phyloP scores from a whole-genome alignment of 495 filamentous ascomycete genomes.

The Penicillium soppii region DNA sequence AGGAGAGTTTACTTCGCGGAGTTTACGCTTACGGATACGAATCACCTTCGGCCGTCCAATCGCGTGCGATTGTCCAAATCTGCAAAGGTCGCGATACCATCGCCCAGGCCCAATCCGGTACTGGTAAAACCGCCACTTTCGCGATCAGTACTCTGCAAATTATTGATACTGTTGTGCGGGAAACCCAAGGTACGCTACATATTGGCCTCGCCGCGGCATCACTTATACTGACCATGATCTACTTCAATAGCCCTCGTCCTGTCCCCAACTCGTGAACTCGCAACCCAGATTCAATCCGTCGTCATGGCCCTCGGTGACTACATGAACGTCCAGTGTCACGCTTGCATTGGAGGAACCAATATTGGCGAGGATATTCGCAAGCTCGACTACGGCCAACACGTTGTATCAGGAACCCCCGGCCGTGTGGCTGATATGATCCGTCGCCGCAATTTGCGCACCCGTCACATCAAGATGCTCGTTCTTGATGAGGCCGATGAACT shows the following conservation, averaged over 20 bases:
- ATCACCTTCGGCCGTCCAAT: slow-evolving; percentile 94
- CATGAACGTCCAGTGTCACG: slow-evolving; percentile 99
- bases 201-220: background rate
- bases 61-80: slow-evolving; percentile 95
- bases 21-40: slow-evolving; percentile 99
- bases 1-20: slow-evolving; percentile 93
- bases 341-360: slow-evolving; percentile 97
- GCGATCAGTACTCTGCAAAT: slow-evolving; percentile 96
- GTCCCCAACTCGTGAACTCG: slow-evolving; percentile 96
- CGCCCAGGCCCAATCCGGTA: slow-evolving; percentile 98
- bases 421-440: slow-evolving; percentile 99
- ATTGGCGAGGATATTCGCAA: slow-evolving; percentile 97
- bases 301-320: slow-evolving; percentile 97
- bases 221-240: slow-evolving; percentile 12
- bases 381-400: slow-evolving; percentile 94
- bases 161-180: slow-evolving; percentile 78
- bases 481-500: slow-evolving; percentile 96
- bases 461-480: slow-evolving; percentile 98
- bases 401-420: slow-evolving; percentile 93
- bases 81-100: slow-evolving; percentile 99
- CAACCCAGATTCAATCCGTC: slow-evolving; percentile 96
- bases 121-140: slow-evolving; percentile 98
- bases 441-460: slow-evolving; percentile 87
- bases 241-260: slow-evolving; percentile 73
- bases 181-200: slow-evolving; percentile 67